Percentiles rank a stretch among this genome's conserved stretches.
These are phyloP conservation scores for Rhododendron molle DNA, from an alignment of 148 eudicot species.

Conservation along the genomic window DNA sequence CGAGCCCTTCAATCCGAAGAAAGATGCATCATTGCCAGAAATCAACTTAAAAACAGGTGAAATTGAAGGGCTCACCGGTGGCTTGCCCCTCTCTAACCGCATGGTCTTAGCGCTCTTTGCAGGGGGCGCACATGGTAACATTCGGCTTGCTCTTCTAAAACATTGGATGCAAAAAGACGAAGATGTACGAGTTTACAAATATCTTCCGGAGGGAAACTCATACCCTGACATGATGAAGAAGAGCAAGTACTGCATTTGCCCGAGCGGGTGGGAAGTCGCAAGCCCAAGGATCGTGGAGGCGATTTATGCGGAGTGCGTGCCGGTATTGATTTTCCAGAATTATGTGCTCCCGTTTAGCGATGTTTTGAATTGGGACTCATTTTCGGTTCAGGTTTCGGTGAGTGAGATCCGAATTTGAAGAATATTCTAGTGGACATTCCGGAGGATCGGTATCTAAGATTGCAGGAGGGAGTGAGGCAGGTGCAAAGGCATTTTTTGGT, in stretches of 20 bases:
- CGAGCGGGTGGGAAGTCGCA: constrained; percentile 88
- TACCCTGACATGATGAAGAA: constrained; percentile 57
- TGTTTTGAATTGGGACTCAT: constrained; percentile 69
- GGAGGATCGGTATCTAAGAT: constrained; percentile 35
- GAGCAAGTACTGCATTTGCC: constrained; percentile 72
- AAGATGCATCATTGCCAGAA: constrained; percentile 74
- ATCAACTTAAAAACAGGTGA: constrained; percentile 55
- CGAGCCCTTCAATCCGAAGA: constrained; percentile 70
- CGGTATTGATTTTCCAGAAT: constrained; percentile 64
- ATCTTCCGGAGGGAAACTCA: constrained; percentile 32
- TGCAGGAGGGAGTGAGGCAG: constrained; percentile 46
- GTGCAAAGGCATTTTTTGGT: constrained; percentile 71
- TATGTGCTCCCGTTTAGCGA: constrained; percentile 75
- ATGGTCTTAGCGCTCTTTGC: constrained; percentile 66
- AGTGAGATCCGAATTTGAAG: constrained; percentile 57
- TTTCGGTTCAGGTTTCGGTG: constrained; percentile 53
- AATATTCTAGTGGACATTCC: constrained; percentile 44
- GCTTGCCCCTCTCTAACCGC: constrained; percentile 35
- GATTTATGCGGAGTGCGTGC: constrained; percentile 75
- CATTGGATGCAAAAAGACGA: constrained; percentile 59
- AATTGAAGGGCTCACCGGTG: constrained; percentile 18
- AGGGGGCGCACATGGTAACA: constrained; percentile 57
- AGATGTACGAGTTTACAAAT: constrained; percentile 43
- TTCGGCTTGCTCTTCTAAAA: constrained; percentile 40
- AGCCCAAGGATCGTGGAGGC: constrained; percentile 91